phyloP scores from a whole-genome alignment of 495 filamentous ascomycete species.

The Glutinoglossum americanum region DNA sequence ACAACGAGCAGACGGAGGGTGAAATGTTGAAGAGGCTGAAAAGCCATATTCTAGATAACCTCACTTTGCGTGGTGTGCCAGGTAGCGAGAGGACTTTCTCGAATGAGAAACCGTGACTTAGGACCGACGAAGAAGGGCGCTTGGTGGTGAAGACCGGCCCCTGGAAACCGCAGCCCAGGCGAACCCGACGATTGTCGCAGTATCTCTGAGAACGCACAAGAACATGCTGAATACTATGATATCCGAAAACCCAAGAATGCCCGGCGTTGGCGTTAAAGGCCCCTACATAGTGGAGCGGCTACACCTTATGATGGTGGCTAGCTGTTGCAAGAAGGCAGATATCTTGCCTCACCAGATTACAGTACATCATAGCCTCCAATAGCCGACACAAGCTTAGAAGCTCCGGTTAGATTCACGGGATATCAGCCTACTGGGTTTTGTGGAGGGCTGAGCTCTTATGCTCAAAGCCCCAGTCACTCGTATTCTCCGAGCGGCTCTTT shows the following conservation, averaged over 20 bases:
- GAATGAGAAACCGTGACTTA: conserved; percentile 50
- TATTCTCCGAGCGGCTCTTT: conserved; percentile 62
- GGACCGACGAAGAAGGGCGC: conserved; percentile 39
- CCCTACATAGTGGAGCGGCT: conserved; percentile 54
- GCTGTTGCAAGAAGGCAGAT: conserved; percentile 59
- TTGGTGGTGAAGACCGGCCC: conserved; percentile 48
- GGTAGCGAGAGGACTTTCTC: conserved; percentile 84
- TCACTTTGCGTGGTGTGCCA: conserved; percentile 73
- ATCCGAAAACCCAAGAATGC: conserved; percentile 62
- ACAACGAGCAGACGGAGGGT: conserved; percentile 66
- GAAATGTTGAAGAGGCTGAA: conserved; percentile 77
- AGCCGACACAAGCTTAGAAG: conserved; percentile 48
- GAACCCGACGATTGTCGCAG: conserved; percentile 80
- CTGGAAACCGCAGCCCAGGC: conserved; percentile 82
- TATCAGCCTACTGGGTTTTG: conserved; percentile 31
- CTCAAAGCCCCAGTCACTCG: conserved; percentile 35
- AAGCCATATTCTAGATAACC: conserved; percentile 69
- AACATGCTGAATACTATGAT: conserved; percentile 89
- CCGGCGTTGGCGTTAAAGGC: conserved; percentile 42
- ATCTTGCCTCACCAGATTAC: conserved; percentile 54
- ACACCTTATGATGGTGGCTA: conserved; percentile 91
- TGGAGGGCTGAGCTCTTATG: conserved; percentile 42
- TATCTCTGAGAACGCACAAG: no score
- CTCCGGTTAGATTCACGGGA: conserved; percentile 48
- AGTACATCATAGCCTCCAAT: conserved; percentile 82